phyloP scores from a whole-genome alignment of 2,329 filamentous ascomycete genomes.

The Exophiala dermatitidis region DNA sequence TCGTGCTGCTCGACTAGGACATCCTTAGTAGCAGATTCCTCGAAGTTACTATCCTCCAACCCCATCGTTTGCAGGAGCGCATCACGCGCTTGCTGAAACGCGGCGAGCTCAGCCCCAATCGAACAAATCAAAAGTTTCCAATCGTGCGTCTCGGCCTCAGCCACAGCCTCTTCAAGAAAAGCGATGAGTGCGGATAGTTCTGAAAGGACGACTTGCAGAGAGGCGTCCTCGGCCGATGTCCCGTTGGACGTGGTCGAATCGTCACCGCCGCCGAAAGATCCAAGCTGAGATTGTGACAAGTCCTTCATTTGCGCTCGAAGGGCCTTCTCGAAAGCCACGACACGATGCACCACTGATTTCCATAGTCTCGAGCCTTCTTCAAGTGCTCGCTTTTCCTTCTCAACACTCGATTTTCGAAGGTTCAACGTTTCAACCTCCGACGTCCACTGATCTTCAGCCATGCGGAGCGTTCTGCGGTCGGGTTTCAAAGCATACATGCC shows the following conservation, averaged over 20 bases:
- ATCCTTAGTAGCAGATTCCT: not conserved
- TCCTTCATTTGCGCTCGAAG: conserved; percentile 40
- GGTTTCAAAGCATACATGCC: conserved; percentile 48
- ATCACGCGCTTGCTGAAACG: conserved; percentile 38
- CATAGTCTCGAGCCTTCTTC: conserved; percentile 54
- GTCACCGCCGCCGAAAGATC: not conserved
- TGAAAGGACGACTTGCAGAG: conserved; percentile 8
- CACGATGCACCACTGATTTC: conserved; percentile 47
- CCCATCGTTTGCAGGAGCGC: conserved; percentile 28
- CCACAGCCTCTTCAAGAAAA: conserved; percentile 44
- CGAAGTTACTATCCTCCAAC: not conserved
- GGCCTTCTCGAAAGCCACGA: conserved; percentile 47
- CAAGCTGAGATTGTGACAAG: conserved; percentile 12
- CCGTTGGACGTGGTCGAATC: not conserved
- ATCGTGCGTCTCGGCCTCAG: conserved; percentile 45
- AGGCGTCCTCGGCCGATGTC: not conserved
- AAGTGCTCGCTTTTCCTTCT: conserved; percentile 50
- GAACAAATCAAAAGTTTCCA: conserved; percentile 58
- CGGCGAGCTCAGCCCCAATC: conserved; percentile 56
- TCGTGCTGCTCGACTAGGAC: conserved; percentile 7
- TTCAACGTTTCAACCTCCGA: conserved; percentile 43
- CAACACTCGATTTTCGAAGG: conserved; percentile 40
- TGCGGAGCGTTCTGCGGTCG: conserved; percentile 51
- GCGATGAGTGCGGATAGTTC: conserved; percentile 21
- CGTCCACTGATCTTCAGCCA: conserved; percentile 53